Evolutionary conservation across 228 moss, liverwort and hornwort genomes (phyloP).

Genomic region (Sphagnum magellanicum): DNA sequence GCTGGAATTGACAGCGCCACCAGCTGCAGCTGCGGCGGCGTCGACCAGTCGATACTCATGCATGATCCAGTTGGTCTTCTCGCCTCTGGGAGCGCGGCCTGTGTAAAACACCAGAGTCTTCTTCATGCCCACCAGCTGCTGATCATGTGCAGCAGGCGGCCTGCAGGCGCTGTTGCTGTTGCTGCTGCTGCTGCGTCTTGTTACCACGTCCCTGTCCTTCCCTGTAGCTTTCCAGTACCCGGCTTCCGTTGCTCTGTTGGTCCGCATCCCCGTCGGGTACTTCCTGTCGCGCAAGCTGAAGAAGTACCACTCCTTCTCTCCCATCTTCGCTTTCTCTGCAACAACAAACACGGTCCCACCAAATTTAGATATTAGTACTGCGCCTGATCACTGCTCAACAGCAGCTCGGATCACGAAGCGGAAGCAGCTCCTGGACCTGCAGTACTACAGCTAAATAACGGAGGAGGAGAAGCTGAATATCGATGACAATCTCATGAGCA

Average conservation of each 20-base stretch:
- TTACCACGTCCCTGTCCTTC: conserved; percentile 51
- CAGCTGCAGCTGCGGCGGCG: neutral
- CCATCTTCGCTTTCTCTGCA: conserved; percentile 51
- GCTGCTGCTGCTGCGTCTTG: conserved; percentile 5
- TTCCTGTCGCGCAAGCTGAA: conserved; percentile 57
- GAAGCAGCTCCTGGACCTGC: too few relatives aligned
- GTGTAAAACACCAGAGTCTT: conserved; percentile 57
- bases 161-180: too few relatives aligned
- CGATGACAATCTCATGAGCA: too few relatives aligned
- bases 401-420: too few relatives aligned
- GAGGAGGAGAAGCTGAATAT: too few relatives aligned
- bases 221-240: conserved; percentile 71
- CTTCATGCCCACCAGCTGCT: conserved; percentile 50
- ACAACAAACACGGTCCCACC: neutral
- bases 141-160: neutral
- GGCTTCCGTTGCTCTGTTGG: conserved; percentile 53
- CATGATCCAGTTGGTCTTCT: conserved; percentile 68
- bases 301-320: conserved; percentile 67
- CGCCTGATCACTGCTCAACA: too few relatives aligned
- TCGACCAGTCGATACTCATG: conserved; percentile 55
- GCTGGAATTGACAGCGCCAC: too few relatives aligned
- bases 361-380: too few relatives aligned
- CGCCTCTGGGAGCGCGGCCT: conserved; percentile 56
- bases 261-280: conserved; percentile 61
- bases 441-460: too few relatives aligned